A percentile compares a stretch with the other conserved stretches of the same genome.
Evolutionary conservation across 2,329 filamentous ascomycete genomes (phyloP).

Genomic region (Nothophaeocryptopus gaeumannii): DNA sequence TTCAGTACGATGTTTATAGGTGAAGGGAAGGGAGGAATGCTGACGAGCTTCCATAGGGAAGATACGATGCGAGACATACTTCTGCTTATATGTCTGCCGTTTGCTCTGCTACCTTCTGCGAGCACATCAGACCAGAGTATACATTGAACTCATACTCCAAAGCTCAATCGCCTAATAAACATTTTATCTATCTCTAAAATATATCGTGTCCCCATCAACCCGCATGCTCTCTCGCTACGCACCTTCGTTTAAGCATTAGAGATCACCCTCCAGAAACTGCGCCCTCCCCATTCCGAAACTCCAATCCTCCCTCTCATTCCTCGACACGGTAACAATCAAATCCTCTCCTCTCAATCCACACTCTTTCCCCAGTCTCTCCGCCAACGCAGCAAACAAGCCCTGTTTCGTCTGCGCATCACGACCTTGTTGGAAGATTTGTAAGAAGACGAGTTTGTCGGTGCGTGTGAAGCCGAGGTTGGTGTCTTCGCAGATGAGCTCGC

Average conservation of each 20-base stretch:
- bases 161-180: too few relatives aligned
- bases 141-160: too few relatives aligned
- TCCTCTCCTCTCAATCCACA: slow-evolving; percentile 27
- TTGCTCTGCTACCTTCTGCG: too few relatives aligned
- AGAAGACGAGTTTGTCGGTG: slow-evolving; percentile 31
- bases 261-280: slow-evolving; percentile 31
- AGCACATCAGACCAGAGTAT: too few relatives aligned
- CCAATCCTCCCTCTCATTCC: slow-evolving; percentile 34
- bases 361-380: slow-evolving; percentile 24
- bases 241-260: too few relatives aligned
- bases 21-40: too few relatives aligned
- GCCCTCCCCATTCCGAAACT: slow-evolving; percentile 33
- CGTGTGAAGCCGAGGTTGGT: slow-evolving; percentile 29
- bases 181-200: too few relatives aligned
- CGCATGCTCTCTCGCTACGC: too few relatives aligned
- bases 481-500: slow-evolving; percentile 35
- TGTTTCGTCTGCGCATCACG: slow-evolving; percentile 31
- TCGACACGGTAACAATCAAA: slow-evolving; percentile 29
- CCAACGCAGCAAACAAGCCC: slow-evolving; percentile 25
- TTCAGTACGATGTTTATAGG: background rate
- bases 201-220: too few relatives aligned
- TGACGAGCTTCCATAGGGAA: too few relatives aligned
- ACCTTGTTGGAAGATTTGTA: slow-evolving; percentile 37
- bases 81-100: too few relatives aligned
- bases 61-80: too few relatives aligned